phyloP scores from a whole-genome alignment of 768 basidiomycete genomes.

The Leucocoprinus leucothites region DNA sequence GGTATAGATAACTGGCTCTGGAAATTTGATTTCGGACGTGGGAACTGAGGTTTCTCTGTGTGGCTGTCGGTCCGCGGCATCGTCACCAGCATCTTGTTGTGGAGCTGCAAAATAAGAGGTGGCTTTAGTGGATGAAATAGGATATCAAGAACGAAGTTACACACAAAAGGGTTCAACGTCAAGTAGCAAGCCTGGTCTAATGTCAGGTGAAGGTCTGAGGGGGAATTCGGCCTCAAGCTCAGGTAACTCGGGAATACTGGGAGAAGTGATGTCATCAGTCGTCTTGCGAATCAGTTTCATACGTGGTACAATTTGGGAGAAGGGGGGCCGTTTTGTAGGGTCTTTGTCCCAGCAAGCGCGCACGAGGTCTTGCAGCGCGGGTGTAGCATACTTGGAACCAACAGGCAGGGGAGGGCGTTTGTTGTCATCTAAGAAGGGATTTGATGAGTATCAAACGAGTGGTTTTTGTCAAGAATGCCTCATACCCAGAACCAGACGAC shows the following conservation, averaged over 20 bases:
- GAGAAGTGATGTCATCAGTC: constrained; percentile 21
- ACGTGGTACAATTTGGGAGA: constrained; percentile 43
- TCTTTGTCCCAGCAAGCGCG: constrained; percentile 52
- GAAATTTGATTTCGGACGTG: constrained; percentile 27
- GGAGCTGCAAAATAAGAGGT: neutral
- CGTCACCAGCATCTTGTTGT: neutral
- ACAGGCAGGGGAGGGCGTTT: constrained; percentile 49
- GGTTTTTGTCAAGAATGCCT: neutral
- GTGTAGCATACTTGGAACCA: constrained; percentile 27
- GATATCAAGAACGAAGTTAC: neutral
- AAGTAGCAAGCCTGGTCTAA: constrained; percentile 29
- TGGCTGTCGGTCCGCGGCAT: neutral
- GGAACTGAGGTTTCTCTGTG: constrained; percentile 30
- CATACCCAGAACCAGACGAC: constrained; percentile 48
- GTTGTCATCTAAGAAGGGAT: constrained; percentile 42
- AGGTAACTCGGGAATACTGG: constrained; percentile 4
- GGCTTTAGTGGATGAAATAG: neutral
- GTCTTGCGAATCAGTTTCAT: constrained; percentile 41
- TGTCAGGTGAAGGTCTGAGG: constrained; percentile 30
- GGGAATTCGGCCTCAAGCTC: neutral
- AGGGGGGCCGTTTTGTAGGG: constrained; percentile 49
- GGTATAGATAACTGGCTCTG: constrained; percentile 33
- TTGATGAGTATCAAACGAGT: constrained; percentile 15
- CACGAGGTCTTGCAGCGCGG: constrained; percentile 42
- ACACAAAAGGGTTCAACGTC: neutral